A percentile compares a stretch with the other conserved stretches of the same genome.
Evolutionary conservation across 768 basidiomycete genomes (phyloP).

Genomic region (Tremella yokohamensis): DNA sequence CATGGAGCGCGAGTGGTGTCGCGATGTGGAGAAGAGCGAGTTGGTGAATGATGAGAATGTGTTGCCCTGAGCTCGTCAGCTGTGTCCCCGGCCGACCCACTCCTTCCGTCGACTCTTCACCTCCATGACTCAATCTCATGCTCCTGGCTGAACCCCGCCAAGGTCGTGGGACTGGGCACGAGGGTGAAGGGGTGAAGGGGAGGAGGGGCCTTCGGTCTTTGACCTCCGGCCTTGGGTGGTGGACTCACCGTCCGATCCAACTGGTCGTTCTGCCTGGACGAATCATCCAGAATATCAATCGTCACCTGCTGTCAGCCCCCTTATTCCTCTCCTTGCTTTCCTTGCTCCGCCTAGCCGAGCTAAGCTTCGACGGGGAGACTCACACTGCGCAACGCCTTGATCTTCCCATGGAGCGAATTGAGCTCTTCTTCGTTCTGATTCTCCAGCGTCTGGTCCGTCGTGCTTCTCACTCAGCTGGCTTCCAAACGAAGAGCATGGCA

Average conservation of each 20-base stretch:
- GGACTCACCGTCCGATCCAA: constrained; percentile 47
- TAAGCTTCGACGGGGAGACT: constrained; percentile 11
- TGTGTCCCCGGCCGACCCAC: not conserved
- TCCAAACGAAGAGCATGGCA: too few species aligned
- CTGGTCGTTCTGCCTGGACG: constrained; percentile 49
- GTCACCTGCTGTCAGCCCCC: constrained; percentile 41
- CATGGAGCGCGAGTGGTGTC: constrained; percentile 49
- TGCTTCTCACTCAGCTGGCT: constrained; percentile 13
- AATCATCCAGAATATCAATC: constrained; percentile 51
- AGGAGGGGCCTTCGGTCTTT: not conserved
- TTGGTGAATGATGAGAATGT: constrained; percentile 48
- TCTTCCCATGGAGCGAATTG: constrained; percentile 49
- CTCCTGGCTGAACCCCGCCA: too few species aligned
- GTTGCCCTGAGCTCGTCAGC: constrained; percentile 32
- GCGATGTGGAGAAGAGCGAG: constrained; percentile 48
- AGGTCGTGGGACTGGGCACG: too few species aligned
- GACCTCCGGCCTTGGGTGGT: not conserved
- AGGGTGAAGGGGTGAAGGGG: constrained; percentile 1
- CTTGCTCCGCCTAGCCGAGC: too few species aligned
- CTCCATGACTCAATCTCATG: too few species aligned
- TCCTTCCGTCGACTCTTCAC: too few species aligned
- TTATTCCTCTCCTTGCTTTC: too few species aligned
- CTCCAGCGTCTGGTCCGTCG: constrained; percentile 48
- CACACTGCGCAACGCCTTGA: constrained; percentile 45
- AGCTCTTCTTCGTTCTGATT: constrained; percentile 51